These are phyloP conservation scores for Delonix regia DNA, from an alignment of 306 rosid species.

Conservation along the genomic window DNA sequence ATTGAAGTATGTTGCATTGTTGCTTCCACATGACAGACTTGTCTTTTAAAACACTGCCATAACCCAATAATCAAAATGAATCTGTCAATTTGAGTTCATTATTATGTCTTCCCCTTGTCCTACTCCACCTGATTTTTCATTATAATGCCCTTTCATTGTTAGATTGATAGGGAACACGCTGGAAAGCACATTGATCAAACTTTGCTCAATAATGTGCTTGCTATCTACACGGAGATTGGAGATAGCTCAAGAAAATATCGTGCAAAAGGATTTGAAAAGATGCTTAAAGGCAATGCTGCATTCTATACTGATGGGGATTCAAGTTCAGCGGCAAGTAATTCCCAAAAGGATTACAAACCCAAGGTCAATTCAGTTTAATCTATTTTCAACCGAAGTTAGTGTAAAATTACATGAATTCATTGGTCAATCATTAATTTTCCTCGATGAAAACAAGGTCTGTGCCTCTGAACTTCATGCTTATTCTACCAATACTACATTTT, in stretches of 20 bases:
- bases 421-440: neutral
- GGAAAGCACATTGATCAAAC: slow-evolving; percentile 68
- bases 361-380: slow-evolving; percentile 40
- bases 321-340: slow-evolving; percentile 62
- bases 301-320: slow-evolving; percentile 59
- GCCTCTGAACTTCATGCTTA: neutral
- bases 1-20: neutral
- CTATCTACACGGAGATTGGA: slow-evolving; percentile 67
- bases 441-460: neutral
- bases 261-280: slow-evolving; percentile 60
- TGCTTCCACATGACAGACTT: neutral
- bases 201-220: slow-evolving; percentile 59
- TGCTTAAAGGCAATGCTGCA: slow-evolving; percentile 54
- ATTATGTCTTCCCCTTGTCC: neutral
- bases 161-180: slow-evolving; percentile 67
- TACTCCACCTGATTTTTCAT: neutral
- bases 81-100: neutral
- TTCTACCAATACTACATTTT: neutral
- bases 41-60: neutral
- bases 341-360: slow-evolving; percentile 57
- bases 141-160: neutral
- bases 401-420: slow-evolving; percentile 2
- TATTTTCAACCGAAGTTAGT: neutral
- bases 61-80: neutral
- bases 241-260: slow-evolving; percentile 51